These are phyloP conservation scores for Chrysanthemum makinoi DNA, from an alignment of 129 eudicot genomes.

Conservation along the genomic window DNA sequence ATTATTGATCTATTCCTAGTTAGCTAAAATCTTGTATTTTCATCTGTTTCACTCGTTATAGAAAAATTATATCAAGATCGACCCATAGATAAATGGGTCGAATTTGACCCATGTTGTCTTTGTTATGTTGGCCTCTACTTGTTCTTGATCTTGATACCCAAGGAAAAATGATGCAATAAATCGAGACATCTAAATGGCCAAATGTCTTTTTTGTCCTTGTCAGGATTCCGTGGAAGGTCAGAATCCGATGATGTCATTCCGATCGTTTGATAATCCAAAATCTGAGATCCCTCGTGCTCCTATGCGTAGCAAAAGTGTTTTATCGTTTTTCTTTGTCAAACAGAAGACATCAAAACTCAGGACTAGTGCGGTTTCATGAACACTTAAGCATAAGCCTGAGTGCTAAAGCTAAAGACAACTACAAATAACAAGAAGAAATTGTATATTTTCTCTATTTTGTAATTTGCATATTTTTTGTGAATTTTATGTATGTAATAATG, in stretches of 20 bases:
- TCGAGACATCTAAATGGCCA: neutral
- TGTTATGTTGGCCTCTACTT: neutral
- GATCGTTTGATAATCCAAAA: constrained; percentile 57
- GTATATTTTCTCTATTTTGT: constrained; percentile 8
- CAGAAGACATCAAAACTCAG: constrained; percentile 69
- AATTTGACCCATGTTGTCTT: neutral
- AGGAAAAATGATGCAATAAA: neutral
- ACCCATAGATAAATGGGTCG: neutral
- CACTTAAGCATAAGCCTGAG: neutral
- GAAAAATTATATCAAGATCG: neutral
- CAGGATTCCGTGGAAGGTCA: constrained; percentile 59
- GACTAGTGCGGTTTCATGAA: constrained; percentile 49
- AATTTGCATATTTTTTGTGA: constrained; percentile 1
- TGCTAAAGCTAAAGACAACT: neutral
- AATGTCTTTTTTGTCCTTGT: constrained; percentile 17
- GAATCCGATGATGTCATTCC: constrained; percentile 56
- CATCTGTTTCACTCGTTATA: neutral
- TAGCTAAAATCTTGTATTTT: too few relatives aligned
- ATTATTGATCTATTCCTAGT: too few relatives aligned
- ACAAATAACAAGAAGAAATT: constrained; percentile 13
- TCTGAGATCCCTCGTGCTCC: constrained; percentile 50
- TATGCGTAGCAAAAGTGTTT: constrained; percentile 73
- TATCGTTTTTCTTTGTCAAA: constrained; percentile 85
- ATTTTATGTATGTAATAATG: constrained; percentile 18
- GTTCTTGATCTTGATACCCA: neutral